Evolutionary conservation across 106 monocot genomes (phyloP).

Genomic region (Platanthera zijinensis): DNA sequence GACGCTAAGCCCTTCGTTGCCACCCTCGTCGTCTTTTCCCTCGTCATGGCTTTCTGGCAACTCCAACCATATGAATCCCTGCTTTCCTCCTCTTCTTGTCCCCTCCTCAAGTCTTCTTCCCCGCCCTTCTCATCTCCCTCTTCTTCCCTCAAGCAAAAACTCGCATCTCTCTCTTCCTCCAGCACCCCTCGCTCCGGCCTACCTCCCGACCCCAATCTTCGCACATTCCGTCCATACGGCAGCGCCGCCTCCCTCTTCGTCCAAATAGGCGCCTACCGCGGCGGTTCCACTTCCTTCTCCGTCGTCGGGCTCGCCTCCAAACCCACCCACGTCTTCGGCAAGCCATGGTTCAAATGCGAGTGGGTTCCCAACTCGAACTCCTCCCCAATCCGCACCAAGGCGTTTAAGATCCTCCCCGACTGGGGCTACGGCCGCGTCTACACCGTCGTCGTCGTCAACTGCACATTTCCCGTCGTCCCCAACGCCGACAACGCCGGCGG

Average conservation of each 20-base stretch:
- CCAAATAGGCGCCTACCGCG: slow-evolving; percentile 70
- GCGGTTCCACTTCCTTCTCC: slow-evolving; percentile 51
- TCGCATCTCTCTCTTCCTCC: not conserved
- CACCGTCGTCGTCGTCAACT: slow-evolving; percentile 75
- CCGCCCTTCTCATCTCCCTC: not conserved
- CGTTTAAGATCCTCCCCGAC: slow-evolving; percentile 52
- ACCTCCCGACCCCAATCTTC: slow-evolving; percentile 27
- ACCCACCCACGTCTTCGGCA: slow-evolving; percentile 51
- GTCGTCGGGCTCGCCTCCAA: slow-evolving; percentile 63
- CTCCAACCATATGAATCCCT: slow-evolving; percentile 53
- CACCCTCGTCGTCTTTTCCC: slow-evolving; percentile 29
- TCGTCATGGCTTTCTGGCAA: slow-evolving; percentile 47
- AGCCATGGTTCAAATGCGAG: slow-evolving; percentile 50
- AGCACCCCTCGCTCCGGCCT: not conserved
- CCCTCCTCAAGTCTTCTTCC: not conserved
- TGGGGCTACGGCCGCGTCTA: slow-evolving; percentile 82
- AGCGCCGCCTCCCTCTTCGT: slow-evolving; percentile 53
- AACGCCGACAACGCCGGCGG: slow-evolving; percentile 43
- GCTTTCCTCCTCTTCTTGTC: slow-evolving; percentile 21
- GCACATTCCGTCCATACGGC: slow-evolving; percentile 50
- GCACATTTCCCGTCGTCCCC: slow-evolving; percentile 35
- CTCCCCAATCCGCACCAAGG: slow-evolving; percentile 15
- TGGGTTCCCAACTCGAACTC: slow-evolving; percentile 21
- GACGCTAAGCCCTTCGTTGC: slow-evolving; percentile 44
- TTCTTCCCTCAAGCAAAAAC: not conserved